These are phyloP conservation scores for Aaosphaeria pasadenensis DNA, from an alignment of 2,329 filamentous ascomycete species.

Conservation along the genomic window DNA sequence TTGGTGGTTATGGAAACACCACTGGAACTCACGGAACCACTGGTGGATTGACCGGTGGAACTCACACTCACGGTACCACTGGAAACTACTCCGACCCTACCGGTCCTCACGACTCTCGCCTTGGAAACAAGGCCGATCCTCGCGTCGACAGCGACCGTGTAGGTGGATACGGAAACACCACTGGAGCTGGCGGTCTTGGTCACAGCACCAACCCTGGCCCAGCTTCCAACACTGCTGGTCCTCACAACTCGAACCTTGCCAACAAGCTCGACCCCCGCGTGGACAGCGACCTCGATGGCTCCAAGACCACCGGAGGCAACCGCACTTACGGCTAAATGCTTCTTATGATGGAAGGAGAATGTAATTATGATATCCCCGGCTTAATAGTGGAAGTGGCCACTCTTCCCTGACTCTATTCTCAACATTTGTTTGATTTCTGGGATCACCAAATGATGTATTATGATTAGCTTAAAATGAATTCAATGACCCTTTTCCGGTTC, in stretches of 20 bases:
- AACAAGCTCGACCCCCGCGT: conserved; percentile 38
- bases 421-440: no score
- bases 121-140: conserved; percentile 29
- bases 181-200: conserved; percentile 4
- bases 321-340: neutral
- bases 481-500: no score
- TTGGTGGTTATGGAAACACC: conserved; percentile 10
- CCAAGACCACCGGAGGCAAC: neutral
- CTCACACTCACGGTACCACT: conserved; percentile 1
- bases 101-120: conserved; percentile 25
- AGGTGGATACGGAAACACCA: conserved; percentile 1
- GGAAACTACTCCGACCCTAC: conserved; percentile 16
- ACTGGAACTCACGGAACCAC: neutral
- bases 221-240: conserved; percentile 32
- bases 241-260: conserved; percentile 29
- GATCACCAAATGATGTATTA: no score
- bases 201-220: conserved; percentile 16
- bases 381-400: no score
- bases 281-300: conserved; percentile 21
- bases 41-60: neutral
- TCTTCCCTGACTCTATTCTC: no score
- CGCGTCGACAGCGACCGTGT: conserved; percentile 22
- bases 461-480: no score
- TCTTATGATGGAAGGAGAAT: no score
- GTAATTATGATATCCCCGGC: no score